phyloP scores from a whole-genome alignment of 2,329 filamentous ascomycete species.

The Elsinoe perseae region DNA sequence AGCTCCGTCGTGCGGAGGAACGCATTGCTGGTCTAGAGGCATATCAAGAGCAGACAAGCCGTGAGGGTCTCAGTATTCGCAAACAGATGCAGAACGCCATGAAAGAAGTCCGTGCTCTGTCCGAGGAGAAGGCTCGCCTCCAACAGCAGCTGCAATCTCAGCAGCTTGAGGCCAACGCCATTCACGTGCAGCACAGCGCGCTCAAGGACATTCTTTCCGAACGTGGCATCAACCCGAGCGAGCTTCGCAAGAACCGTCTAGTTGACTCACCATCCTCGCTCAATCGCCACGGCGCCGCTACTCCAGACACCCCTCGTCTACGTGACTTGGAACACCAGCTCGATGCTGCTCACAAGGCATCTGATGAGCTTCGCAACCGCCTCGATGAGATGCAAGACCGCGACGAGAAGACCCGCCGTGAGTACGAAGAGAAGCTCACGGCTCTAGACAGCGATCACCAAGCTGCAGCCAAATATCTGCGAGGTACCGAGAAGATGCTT shows the following conservation, averaged over 20 bases:
- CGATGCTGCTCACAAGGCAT: constrained; percentile 63
- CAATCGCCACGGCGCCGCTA: constrained; percentile 49
- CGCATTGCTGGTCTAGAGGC: constrained; percentile 92
- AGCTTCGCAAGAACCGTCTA: constrained; percentile 61
- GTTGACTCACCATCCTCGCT: constrained; percentile 64
- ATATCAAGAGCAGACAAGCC: constrained; percentile 93
- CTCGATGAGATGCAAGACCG: constrained; percentile 72
- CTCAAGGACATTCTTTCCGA: constrained; percentile 88
- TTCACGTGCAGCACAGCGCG: constrained; percentile 84
- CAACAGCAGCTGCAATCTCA: constrained; percentile 76
- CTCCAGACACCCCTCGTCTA: constrained; percentile 70
- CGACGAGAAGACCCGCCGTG: constrained; percentile 76
- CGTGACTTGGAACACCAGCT: constrained; percentile 86
- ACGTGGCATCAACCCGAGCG: constrained; percentile 73
- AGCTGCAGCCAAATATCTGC: constrained; percentile 94
- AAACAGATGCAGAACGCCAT: constrained; percentile 81
- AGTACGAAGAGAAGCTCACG: constrained; percentile 85
- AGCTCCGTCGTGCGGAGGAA: constrained; percentile 86
- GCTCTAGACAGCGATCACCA: constrained; percentile 97
- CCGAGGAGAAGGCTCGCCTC: constrained; percentile 71
- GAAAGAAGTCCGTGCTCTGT: constrained; percentile 74
- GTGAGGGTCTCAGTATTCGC: constrained; percentile 82
- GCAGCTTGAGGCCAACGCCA: constrained; percentile 87
- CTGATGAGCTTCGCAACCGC: constrained; percentile 73
- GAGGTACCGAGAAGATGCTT: constrained; percentile 98